These are phyloP conservation scores for Flaveria floridana DNA, from an alignment of 140 eudicot genomes.

Conservation along the genomic window DNA sequence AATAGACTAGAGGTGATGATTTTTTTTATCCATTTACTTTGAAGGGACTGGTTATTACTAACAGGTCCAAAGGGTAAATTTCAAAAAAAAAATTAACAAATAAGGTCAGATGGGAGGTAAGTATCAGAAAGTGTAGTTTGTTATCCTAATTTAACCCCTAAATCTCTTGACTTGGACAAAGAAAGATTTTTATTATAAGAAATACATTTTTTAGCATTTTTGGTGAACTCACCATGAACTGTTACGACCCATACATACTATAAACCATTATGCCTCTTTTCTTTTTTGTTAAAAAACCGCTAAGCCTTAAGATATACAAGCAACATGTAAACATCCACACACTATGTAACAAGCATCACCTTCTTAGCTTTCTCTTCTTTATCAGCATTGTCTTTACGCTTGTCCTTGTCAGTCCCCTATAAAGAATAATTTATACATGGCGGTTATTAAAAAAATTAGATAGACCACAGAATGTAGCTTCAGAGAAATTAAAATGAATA, in stretches of 20 bases:
- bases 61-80: not conserved
- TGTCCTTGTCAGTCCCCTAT: constrained; percentile 86
- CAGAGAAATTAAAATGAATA: not conserved
- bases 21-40: not conserved
- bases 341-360: constrained; percentile 39
- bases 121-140: not conserved
- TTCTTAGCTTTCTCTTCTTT: constrained; percentile 86
- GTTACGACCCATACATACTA: not conserved
- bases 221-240: not conserved
- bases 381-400: constrained; percentile 75
- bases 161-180: not conserved
- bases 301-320: too few species aligned
- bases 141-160: not conserved
- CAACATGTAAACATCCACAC: not conserved
- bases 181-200: not conserved
- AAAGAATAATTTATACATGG: not conserved
- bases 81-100: not conserved
- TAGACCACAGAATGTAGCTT: not conserved
- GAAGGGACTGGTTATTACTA: not conserved
- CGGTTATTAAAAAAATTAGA: not conserved
- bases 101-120: not conserved
- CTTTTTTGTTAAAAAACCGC: too few species aligned
- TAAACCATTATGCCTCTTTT: not conserved
- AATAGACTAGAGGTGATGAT: not conserved
- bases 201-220: too few species aligned